Base-by-base conservation (phyloP, 768 basidiomycete genomes). In the Lentinus brumalis region DNA sequence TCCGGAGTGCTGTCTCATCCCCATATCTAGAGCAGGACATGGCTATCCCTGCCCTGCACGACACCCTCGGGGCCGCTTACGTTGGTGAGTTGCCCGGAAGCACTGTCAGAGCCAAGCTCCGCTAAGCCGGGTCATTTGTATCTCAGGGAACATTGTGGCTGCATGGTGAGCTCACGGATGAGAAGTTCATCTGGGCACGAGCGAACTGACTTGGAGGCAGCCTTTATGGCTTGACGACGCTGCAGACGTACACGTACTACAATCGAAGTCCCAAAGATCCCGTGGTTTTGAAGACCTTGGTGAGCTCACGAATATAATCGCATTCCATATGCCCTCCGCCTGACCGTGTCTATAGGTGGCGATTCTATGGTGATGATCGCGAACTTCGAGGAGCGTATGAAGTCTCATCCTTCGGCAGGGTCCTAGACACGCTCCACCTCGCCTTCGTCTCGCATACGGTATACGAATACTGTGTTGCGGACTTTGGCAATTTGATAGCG, bases 381-480 rank as follows among this genome's bases (percentile, higher is more conserved):
- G 41, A 40, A 30, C 9, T 10, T 41, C 10, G 11, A 10, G 40
- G 11, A 16, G 16, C 10, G 10, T 10, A 10, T 16, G 10, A 41
- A 16, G 14, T 45, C 44, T 12, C 44, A n/a, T 18, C 14, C 18
- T 45, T 26, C 32, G 32, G 3, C 29, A 70, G 69, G 69, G 35
- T 61, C 11, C 60, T 71, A 0, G 68, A 71, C 50, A 64, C 60
- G 0, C 14, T 66, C 0, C 70, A 71, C 38, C 41, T 66, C 0
- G 56, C 49, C 12, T 50, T 69, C 31, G 66, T 67, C 8, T 51
- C 61, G 4, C 66, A 69, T 35, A 60, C 70, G 0, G 40, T 69
- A 2, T 54, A 60, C 35, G 40, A 26, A 3, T 66, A 66, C 31
- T 52, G 50, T n/a, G 49, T 66, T 16, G 51, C 57, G 5, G 18